Base-by-base conservation (phyloP, 768 basidiomycete genomes). In the Cyclocybe cylindracea region DNA sequence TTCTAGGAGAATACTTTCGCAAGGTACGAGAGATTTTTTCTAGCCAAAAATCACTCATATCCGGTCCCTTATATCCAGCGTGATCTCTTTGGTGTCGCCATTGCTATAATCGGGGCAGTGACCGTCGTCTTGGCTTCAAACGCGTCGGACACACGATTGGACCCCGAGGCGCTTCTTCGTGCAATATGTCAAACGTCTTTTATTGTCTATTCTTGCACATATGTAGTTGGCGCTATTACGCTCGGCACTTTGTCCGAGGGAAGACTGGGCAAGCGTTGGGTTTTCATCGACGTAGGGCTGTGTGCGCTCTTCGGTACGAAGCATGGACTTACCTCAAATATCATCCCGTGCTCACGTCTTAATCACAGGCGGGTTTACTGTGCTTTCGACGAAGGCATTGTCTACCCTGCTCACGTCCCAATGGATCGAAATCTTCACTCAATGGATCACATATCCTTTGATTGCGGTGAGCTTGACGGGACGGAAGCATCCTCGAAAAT, bases 301-400 rank as follows among this genome's bases (percentile, higher is more conserved):
- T 95, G 92, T 69, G 93, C 92, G 10, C 68, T 94, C 1, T 92
- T 91, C 66, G 90, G 90, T 87, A 50, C 52, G 16, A 24, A 38
- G 6, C 16, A 50, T 48, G 42, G 37, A 7, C 32, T 39, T 44
- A 24, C 9, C 38, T 33, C 31, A n/a, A 35, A 13, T 35, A 34
- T 45, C 18, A 18, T 45, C 6, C 39, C 2, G 5, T 32, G 8
- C 36, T 24, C 37, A 10, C 31, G 11, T 24, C 13, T 32, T 36
- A 39, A 34, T 24, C 36, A 24, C 50, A 91, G 91, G 91, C n/a
- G 93, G 91, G 3, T 98, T 94, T 67, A 96, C 95, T 3, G 96
- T 98, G 0, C 75, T 99, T 2, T 84, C 91, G 1, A 98, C 96
- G 7, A 98, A 99, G 64, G 96, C 91, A 0, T 68, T 96, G 39